Evolutionary conservation across 2,329 filamentous ascomycete genomes (phyloP).

Genomic region (Trichoderma brevicompactum): DNA sequence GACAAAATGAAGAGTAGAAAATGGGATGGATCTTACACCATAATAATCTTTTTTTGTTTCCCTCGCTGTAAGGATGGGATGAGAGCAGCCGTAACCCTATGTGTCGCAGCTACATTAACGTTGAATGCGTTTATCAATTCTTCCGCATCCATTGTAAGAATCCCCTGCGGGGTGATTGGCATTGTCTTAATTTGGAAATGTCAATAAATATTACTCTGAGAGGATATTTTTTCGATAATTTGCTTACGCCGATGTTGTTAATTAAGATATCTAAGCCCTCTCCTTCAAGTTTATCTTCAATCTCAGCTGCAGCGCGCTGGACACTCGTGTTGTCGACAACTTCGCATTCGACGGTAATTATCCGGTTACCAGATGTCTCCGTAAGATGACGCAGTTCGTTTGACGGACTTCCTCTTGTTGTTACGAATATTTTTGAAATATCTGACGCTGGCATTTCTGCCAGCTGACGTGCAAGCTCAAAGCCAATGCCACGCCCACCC

Average conservation of each 20-base stretch:
- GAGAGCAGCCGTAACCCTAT: slow-evolving; percentile 5
- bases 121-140: not conserved
- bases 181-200: not conserved
- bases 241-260: not conserved
- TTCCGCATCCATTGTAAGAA: not conserved
- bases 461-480: not conserved
- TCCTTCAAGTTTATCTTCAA: not conserved
- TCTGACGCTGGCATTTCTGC: not conserved
- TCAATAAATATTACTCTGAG: not conserved
- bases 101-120: not conserved
- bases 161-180: not conserved
- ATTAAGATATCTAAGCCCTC: slow-evolving; percentile 3
- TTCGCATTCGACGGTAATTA: not conserved
- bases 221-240: no score
- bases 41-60: slow-evolving; percentile 5
- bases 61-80: not conserved
- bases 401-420: not conserved
- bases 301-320: not conserved
- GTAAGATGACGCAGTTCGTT: not conserved
- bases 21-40: not conserved
- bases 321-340: not conserved
- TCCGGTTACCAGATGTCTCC: not conserved
- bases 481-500: slow-evolving; percentile 1
- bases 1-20: no score
- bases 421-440: not conserved